These are phyloP conservation scores for Sclerotinia minor DNA, from an alignment of 2,329 filamentous ascomycete species.

Conservation along the genomic window DNA sequence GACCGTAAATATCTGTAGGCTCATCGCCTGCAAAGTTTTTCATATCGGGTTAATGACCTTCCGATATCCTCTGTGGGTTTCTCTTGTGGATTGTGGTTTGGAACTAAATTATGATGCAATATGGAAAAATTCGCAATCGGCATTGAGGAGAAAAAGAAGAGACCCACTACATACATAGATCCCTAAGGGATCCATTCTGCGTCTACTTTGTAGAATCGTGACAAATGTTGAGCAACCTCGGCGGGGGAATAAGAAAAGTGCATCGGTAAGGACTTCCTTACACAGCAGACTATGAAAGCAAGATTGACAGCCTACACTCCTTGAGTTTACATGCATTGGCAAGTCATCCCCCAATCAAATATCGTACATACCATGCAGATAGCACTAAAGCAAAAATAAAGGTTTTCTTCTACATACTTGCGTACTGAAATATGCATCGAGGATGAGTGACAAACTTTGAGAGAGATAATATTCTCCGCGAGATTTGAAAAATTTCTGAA, in stretches of 20 bases:
- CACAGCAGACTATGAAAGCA: constrained; percentile 5
- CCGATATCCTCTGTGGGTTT: too few species aligned
- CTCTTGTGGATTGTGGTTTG: not conserved
- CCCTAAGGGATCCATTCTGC: not conserved
- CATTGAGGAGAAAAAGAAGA: not conserved
- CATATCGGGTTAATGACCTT: not conserved
- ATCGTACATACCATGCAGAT: not conserved
- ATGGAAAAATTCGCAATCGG: not conserved
- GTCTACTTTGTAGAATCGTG: not conserved
- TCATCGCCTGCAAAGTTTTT: not conserved
- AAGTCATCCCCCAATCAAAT: not conserved
- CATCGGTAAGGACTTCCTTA: not conserved
- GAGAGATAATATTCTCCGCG: not conserved
- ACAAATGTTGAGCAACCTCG: constrained; percentile 10
- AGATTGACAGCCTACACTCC: constrained; percentile 12
- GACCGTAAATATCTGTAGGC: not conserved
- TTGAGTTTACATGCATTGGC: constrained; percentile 16
- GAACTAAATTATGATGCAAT: not conserved
- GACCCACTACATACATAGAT: not conserved
- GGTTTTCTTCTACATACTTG: not conserved
- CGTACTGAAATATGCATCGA: not conserved
- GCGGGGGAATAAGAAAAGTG: not conserved
- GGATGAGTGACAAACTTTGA: not conserved
- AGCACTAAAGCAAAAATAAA: not conserved
- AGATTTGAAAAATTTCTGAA: not conserved